Evolutionary conservation across 345 rosid genomes (phyloP).

Genomic region (Microthlaspi erraticum): DNA sequence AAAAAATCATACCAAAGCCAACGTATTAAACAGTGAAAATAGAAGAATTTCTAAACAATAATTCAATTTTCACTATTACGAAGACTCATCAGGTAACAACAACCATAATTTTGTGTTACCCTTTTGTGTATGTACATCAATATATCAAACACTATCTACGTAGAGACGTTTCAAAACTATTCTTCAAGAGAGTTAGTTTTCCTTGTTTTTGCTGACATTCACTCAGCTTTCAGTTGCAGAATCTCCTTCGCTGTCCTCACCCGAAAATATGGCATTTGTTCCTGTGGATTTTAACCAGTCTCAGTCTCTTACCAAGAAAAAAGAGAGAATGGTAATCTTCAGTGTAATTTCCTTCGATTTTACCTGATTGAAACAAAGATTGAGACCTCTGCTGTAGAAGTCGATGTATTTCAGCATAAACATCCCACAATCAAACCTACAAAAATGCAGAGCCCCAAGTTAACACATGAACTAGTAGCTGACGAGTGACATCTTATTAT

Average conservation of each 20-base stretch:
- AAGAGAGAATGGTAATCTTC: neutral
- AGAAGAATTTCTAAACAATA: neutral
- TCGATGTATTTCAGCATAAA: constrained; percentile 97
- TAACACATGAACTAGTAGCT: neutral
- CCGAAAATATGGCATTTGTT: constrained; percentile 90
- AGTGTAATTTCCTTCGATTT: neutral
- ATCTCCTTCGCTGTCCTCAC: constrained; percentile 88
- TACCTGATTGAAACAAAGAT: constrained; percentile 91
- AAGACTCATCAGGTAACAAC: constrained; percentile 10
- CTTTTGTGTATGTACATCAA: constrained; percentile 11
- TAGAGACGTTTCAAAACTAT: constrained; percentile 7
- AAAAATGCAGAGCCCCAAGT: constrained; percentile 20
- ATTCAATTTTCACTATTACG: constrained; percentile 5
- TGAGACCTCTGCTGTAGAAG: constrained; percentile 81
- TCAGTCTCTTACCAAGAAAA: neutral
- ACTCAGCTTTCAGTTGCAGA: constrained; percentile 85
- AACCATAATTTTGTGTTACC: constrained; percentile 13
- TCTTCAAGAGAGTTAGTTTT: constrained; percentile 1
- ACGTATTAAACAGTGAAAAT: neutral
- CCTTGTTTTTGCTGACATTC: constrained; percentile 34
- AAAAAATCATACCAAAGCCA: neutral
- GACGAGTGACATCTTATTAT: neutral
- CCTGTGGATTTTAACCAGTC: constrained; percentile 49
- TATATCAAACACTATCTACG: constrained; percentile 33
- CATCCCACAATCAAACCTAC: constrained; percentile 93